A percentile compares a stretch with the other conserved stretches of the same genome.
phyloP scores from a whole-genome alignment of 352 stramenopile genomes.

The Globisporangium spinosum region DNA sequence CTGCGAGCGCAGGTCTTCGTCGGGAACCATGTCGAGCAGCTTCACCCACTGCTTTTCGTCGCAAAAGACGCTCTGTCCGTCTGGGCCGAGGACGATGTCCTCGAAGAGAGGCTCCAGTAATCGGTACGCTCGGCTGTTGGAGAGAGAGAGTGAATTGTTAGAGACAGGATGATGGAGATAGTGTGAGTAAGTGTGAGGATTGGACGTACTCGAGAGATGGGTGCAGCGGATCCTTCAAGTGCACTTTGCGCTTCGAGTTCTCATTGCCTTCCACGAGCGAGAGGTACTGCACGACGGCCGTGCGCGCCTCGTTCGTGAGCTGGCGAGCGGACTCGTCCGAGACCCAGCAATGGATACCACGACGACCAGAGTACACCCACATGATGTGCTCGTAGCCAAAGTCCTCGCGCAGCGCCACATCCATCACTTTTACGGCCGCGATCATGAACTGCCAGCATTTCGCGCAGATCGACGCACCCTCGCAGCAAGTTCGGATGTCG shows the following conservation, averaged over 20 bases:
- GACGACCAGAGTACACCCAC: conserved; percentile 98
- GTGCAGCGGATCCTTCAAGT: conserved; percentile 90
- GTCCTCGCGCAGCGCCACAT: conserved; percentile 90
- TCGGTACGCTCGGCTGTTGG: conserved; percentile 82
- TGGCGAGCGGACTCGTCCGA: conserved; percentile 92
- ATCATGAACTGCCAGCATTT: conserved; percentile 98
- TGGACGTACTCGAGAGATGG: conserved; percentile 86
- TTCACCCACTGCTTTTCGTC: conserved; percentile 86
- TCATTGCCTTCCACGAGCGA: conserved; percentile 91
- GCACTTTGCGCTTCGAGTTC: conserved; percentile 87
- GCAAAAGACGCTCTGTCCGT: conserved; percentile 91
- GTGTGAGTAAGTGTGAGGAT: not conserved
- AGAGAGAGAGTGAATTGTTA: not conserved
- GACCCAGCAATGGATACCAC: conserved; percentile 99
- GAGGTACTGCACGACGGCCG: conserved; percentile 96
- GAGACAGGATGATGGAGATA: not conserved
- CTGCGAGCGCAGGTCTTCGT: conserved; percentile 75
- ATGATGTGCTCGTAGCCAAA: conserved; percentile 98
- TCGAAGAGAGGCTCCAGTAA: conserved; percentile 96
- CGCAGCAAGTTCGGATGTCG: conserved; percentile 95
- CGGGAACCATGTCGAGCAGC: conserved; percentile 92
- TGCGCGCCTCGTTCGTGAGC: conserved; percentile 95
- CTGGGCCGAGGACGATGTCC: conserved; percentile 83
- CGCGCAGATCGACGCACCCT: conserved; percentile 87
- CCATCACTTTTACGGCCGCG: conserved; percentile 95